These are phyloP conservation scores for Pleurotus pulmonarius DNA, from an alignment of 768 basidiomycete genomes.

Conservation along the genomic window DNA sequence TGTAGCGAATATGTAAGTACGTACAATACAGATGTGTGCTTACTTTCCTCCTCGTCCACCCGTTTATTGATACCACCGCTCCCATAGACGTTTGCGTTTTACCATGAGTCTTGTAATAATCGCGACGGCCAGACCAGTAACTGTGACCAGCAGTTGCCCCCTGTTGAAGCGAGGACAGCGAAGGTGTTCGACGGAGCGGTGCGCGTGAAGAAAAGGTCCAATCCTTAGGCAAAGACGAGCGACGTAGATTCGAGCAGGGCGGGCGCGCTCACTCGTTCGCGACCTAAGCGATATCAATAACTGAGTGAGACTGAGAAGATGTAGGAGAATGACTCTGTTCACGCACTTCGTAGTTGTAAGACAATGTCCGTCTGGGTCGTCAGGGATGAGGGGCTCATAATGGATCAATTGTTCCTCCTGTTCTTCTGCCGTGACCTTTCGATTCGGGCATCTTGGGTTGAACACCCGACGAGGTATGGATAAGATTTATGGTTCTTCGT, in stretches of 20 bases:
- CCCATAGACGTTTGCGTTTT: constrained; percentile 55
- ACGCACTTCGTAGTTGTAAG: constrained; percentile 38
- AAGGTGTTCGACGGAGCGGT: constrained; percentile 89
- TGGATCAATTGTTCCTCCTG: constrained; percentile 82
- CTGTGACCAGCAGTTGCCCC: constrained; percentile 80
- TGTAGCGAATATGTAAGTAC: too few species aligned
- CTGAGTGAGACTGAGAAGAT: not conserved
- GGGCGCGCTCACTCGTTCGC: constrained; percentile 68
- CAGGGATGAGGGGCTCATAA: constrained; percentile 76
- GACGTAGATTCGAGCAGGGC: constrained; percentile 91
- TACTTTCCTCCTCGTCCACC: not conserved
- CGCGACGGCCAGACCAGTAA: constrained; percentile 63
- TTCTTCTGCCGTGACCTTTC: constrained; percentile 73
- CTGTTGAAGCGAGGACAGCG: constrained; percentile 95
- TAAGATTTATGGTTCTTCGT: constrained; percentile 70
- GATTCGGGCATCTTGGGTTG: constrained; percentile 77
- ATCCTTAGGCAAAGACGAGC: constrained; percentile 77
- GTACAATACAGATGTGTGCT: too few species aligned
- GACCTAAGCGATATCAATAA: constrained; percentile 40
- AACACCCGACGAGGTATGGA: constrained; percentile 71
- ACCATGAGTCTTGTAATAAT: constrained; percentile 86
- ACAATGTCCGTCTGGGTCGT: constrained; percentile 57
- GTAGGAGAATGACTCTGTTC: not conserved
- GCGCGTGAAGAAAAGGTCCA: constrained; percentile 87
- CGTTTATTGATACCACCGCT: constrained; percentile 65